These are phyloP conservation scores for Rhodotorula toruloides DNA, from an alignment of 768 basidiomycete genomes.

Conservation along the genomic window DNA sequence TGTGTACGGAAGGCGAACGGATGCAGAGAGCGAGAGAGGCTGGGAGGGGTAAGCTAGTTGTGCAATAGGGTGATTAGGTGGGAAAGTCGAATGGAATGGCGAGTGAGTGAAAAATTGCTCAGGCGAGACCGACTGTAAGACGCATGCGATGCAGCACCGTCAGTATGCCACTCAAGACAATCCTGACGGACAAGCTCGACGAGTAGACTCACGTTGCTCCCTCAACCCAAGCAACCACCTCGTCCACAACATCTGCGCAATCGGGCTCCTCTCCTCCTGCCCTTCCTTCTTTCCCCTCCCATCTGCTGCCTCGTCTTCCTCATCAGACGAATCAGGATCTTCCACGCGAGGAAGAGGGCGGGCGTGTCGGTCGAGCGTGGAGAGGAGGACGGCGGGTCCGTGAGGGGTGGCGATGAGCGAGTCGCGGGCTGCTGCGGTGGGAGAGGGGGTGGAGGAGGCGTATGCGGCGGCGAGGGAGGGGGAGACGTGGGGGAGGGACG, in stretches of 20 bases:
- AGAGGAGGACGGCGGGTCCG: constrained; percentile 66
- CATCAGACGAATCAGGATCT: constrained; percentile 16
- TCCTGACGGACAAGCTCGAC: not conserved
- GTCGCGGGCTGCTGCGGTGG: constrained; percentile 43
- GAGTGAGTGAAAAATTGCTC: no score
- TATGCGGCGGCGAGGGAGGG: constrained; percentile 57
- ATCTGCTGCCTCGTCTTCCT: constrained; percentile 6
- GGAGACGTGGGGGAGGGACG: constrained; percentile 71
- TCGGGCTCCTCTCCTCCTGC: constrained; percentile 61
- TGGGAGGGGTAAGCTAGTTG: no score
- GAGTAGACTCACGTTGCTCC: constrained; percentile 28
- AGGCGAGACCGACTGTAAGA: not conserved
- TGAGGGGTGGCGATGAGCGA: constrained; percentile 77
- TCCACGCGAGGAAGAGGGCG: not conserved
- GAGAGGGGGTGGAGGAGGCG: constrained; percentile 57
- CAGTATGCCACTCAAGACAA: not conserved
- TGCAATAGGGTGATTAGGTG: not conserved
- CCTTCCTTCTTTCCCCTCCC: constrained; percentile 9
- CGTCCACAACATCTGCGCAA: constrained; percentile 93
- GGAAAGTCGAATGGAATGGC: not conserved
- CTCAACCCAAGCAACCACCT: constrained; percentile 84
- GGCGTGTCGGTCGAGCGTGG: constrained; percentile 43
- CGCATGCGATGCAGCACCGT: not conserved
- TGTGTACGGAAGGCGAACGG: no score
- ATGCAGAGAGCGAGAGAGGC: no score